Evolutionary conservation across 495 filamentous ascomycete genomes (phyloP), one percentile per base, ranked within the genome.

Genomic region (Articulospora tetracladia): DNA sequence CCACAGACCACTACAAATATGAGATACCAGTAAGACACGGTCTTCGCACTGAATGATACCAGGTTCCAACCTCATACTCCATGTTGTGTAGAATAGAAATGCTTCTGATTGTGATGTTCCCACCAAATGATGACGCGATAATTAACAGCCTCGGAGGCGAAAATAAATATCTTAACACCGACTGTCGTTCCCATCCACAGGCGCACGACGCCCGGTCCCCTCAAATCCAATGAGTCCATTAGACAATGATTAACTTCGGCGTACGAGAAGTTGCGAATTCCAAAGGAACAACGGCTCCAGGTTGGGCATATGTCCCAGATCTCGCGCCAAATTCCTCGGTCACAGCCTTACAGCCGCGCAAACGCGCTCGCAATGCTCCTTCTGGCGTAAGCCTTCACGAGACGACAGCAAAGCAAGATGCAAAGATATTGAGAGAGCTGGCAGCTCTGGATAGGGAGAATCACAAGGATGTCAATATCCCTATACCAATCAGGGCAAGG

Each of bases 301-400:
- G 92, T 60, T 97, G 89, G 85, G 88, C 90, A 41, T 94, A 94
- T 70, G 91, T 96, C 20, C 83, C 90, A 30, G 89, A 95, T 65
- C 83, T 81, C n/a, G 81, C 79, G 60, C 77, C 80, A 61, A 81
- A 84, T 57, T 80, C 84, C 15, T 76, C 62, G 1, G 49, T 60
- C 83, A 75, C 77, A 62, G 73, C 80, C 63, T 74, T 82, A 74
- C 76, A 83, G 76, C 85, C 49, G 70, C 76, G 48, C 68, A 79
- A 52, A 76, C 81, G 76, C 72, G 89, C 76, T 69, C 86, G 74
- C 72, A 84, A 77, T 77, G 80, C 74, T 65, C 72, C 78, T 53
- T 71, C 78, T 53, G 69, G 72, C 28, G 72, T 71, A 59, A 65
- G 79, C 61, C 74, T 72, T 11, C 81, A 79, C 55, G 82, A 88